These are phyloP conservation scores for Fagus sylvatica DNA, from an alignment of 306 rosid species.

Conservation along the genomic window DNA sequence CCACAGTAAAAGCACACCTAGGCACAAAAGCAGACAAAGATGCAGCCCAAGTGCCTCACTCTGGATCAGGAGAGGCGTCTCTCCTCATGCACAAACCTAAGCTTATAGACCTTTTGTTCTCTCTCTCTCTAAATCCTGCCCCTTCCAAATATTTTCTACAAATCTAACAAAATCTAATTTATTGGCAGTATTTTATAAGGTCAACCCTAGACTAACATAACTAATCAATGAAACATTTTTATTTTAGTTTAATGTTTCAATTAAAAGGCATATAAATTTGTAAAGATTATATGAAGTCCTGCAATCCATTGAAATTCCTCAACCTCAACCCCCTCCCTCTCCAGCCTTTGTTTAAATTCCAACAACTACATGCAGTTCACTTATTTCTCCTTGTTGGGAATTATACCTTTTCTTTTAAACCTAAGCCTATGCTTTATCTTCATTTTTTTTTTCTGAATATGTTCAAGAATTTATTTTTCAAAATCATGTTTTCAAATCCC, in stretches of 20 bases:
- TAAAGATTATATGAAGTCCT: neutral
- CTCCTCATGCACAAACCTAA: too few species aligned
- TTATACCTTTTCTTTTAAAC: neutral
- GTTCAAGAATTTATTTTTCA: neutral
- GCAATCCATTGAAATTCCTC: too few species aligned
- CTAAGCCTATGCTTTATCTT: neutral
- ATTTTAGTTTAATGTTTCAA: neutral
- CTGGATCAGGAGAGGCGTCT: too few species aligned
- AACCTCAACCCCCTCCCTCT: too few species aligned
- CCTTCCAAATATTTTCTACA: too few species aligned
- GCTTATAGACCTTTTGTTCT: neutral
- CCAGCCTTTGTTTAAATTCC: neutral
- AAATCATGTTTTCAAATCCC: neutral
- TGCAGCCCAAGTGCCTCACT: neutral
- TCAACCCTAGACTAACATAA: too few species aligned
- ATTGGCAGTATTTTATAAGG: too few species aligned
- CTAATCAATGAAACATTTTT: neutral
- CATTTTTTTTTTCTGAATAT: neutral
- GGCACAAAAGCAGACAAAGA: conserved; percentile 3
- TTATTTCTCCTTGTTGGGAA: neutral
- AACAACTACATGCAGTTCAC: neutral
- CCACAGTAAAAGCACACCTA: conserved; percentile 3
- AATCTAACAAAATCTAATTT: too few species aligned
- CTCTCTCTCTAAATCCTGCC: neutral
- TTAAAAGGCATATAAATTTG: neutral